A percentile compares a stretch with the other conserved stretches of the same genome.
These are phyloP conservation scores for Suillus brevipes DNA, from an alignment of 768 basidiomycete species.

Conservation along the genomic window DNA sequence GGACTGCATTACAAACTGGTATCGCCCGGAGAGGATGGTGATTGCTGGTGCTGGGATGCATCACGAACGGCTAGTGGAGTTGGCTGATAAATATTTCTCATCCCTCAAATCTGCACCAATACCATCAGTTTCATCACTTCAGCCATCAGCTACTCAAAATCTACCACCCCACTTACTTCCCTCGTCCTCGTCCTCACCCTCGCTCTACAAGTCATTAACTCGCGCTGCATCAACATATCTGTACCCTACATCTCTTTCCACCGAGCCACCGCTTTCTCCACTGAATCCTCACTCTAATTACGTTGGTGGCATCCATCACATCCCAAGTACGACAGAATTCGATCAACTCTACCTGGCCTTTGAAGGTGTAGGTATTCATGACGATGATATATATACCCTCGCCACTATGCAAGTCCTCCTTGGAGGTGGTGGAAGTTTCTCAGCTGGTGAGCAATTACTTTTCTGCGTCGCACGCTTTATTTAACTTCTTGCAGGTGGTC, in stretches of 20 bases:
- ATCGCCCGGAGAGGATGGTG: slow-evolving; percentile 92
- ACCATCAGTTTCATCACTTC: slow-evolving; percentile 25
- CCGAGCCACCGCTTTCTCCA: slow-evolving; percentile 9
- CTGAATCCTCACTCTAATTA: slow-evolving; percentile 53
- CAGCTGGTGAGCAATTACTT: slow-evolving; percentile 58
- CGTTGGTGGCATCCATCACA: slow-evolving; percentile 80
- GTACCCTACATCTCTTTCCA: slow-evolving; percentile 38
- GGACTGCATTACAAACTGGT: slow-evolving; percentile 76
- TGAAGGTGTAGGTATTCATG: slow-evolving; percentile 88
- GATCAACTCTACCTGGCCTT: slow-evolving; percentile 92
- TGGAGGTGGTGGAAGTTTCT: slow-evolving; percentile 96
- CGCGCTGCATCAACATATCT: slow-evolving; percentile 78
- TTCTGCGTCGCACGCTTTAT: background rate
- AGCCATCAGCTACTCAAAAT: slow-evolving; percentile 32
- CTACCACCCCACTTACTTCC: slow-evolving; percentile 61
- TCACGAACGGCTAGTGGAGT: slow-evolving; percentile 85
- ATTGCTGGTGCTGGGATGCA: slow-evolving; percentile 91
- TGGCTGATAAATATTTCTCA: slow-evolving; percentile 83
- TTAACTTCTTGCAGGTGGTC: slow-evolving; percentile 60
- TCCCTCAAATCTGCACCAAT: slow-evolving; percentile 47
- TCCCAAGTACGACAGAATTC: slow-evolving; percentile 70
- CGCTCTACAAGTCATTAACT: slow-evolving; percentile 65
- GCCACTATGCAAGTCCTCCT: slow-evolving; percentile 94
- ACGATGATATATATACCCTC: slow-evolving; percentile 88
- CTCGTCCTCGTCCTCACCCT: slow-evolving; percentile 49